Evolutionary conservation across 192 early-diverging fungal species (phyloP).

Genomic region (Coemansia sp.): DNA sequence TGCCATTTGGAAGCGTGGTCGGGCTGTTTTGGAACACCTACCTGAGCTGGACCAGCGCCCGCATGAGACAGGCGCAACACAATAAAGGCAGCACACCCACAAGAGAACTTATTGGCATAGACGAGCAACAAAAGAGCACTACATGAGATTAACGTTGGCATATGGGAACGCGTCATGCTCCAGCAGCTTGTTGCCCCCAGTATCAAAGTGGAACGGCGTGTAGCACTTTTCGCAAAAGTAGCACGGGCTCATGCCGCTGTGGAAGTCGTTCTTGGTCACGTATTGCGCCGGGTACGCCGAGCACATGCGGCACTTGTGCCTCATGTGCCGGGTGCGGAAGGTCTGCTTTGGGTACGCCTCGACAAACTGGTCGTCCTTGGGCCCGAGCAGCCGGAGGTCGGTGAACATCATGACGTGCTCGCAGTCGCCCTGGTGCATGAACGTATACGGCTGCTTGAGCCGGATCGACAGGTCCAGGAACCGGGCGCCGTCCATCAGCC

Average conservation of each 20-base stretch:
- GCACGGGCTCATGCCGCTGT: constrained; percentile 30
- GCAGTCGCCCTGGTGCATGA: constrained; percentile 74
- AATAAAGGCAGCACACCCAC: background rate
- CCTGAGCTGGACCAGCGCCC: constrained; percentile 57
- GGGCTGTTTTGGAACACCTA: constrained; percentile 71
- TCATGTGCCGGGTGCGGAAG: constrained; percentile 49
- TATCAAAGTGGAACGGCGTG: constrained; percentile 58
- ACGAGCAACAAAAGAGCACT: constrained; percentile 1
- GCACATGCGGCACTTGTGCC: constrained; percentile 62
- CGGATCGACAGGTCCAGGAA: constrained; percentile 62
- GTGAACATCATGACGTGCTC: constrained; percentile 68
- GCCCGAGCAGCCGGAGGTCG: constrained; percentile 50
- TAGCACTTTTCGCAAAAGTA: constrained; percentile 62
- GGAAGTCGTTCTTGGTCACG: constrained; percentile 64
- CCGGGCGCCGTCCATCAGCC: constrained; percentile 54
- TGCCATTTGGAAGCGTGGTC: constrained; percentile 61
- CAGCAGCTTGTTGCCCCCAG: constrained; percentile 39
- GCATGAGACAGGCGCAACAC: background rate
- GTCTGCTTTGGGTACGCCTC: constrained; percentile 51
- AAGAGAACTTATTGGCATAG: background rate
- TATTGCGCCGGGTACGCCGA: constrained; percentile 54
- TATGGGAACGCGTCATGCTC: constrained; percentile 52
- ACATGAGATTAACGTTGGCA: constrained; percentile 44
- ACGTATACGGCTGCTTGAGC: constrained; percentile 61
- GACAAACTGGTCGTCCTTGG: constrained; percentile 52